Evolutionary conservation across 495 filamentous ascomycete genomes (phyloP).

Genomic region (Neurospora sp.): DNA sequence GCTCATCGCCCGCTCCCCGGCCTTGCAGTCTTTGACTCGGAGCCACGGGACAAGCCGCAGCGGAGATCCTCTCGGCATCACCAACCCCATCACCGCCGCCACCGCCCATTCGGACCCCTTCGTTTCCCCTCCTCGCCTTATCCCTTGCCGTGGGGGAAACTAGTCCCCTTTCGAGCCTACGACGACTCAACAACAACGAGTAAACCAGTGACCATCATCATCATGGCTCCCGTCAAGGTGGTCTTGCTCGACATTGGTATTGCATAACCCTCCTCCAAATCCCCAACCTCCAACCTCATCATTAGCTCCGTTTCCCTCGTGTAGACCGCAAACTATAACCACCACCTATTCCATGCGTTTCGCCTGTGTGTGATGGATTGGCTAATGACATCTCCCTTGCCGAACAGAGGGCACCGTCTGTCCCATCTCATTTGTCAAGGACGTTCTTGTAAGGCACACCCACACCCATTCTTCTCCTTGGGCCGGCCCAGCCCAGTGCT

Average conservation of each 20-base stretch:
- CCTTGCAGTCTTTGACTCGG: neutral
- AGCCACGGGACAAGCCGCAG: neutral
- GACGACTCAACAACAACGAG: neutral
- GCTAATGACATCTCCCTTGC: conserved; percentile 28
- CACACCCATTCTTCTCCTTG: neutral
- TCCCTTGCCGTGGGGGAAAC: neutral
- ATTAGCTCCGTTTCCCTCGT: neutral
- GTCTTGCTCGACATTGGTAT: conserved; percentile 44
- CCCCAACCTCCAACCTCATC: neutral
- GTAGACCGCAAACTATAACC: neutral
- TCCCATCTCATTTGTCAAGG: conserved; percentile 63
- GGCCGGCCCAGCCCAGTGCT: neutral
- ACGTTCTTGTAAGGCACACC: conserved; percentile 48
- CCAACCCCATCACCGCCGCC: neutral
- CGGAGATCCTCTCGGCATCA: neutral
- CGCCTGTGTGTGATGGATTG: conserved; percentile 13
- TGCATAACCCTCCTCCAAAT: neutral
- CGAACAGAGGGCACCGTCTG: conserved; percentile 57
- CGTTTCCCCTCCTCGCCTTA: neutral
- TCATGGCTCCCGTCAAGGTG: conserved; percentile 27
- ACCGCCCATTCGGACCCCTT: neutral
- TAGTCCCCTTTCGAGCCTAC: neutral
- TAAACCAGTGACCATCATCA: conserved; percentile 1
- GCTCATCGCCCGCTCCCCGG: neutral
- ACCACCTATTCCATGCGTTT: conserved; percentile 14